Evolutionary conservation across 2,329 filamentous ascomycete species (phyloP).

Genomic region (Coleophoma crateriformis): DNA sequence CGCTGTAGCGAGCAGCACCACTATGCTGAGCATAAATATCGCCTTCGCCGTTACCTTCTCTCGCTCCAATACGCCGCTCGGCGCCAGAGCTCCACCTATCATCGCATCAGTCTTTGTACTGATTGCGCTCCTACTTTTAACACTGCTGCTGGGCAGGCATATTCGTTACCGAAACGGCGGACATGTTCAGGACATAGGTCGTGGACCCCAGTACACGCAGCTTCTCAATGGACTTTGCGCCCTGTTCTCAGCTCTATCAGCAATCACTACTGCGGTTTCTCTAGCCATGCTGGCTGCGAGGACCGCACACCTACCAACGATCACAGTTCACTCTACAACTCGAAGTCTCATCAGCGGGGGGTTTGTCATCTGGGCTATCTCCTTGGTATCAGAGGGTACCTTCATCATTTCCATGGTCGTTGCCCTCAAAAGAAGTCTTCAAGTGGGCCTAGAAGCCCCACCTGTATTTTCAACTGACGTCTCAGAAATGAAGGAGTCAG

Average conservation of each 20-base stretch:
- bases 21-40: slow-evolving; percentile 22
- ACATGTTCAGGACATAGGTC: slow-evolving; percentile 18
- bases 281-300: slow-evolving; percentile 17
- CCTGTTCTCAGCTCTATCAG: slow-evolving; percentile 17
- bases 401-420: slow-evolving; percentile 23
- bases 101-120: slow-evolving; percentile 18
- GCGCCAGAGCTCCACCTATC: slow-evolving; percentile 14
- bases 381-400: slow-evolving; percentile 17
- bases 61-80: slow-evolving; percentile 5
- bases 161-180: slow-evolving; percentile 20
- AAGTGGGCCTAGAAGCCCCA: slow-evolving; percentile 11
- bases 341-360: slow-evolving; percentile 15
- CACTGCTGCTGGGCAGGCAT: slow-evolving; percentile 19
- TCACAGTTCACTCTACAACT: slow-evolving; percentile 12
- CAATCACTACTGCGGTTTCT: slow-evolving; percentile 17
- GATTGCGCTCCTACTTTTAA: slow-evolving; percentile 15
- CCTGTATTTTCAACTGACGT: slow-evolving; percentile 5
- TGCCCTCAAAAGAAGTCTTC: slow-evolving; percentile 20
- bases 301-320: slow-evolving; percentile 12
- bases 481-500: slow-evolving; percentile 16
- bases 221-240: slow-evolving; percentile 19
- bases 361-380: slow-evolving; percentile 23
- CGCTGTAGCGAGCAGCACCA: slow-evolving; percentile 19
- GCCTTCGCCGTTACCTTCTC: slow-evolving; percentile 20
- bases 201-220: slow-evolving; percentile 19